Base-by-base conservation (phyloP, 1,284 basidiomycete species). In the Moesziomyces sp. region DNA sequence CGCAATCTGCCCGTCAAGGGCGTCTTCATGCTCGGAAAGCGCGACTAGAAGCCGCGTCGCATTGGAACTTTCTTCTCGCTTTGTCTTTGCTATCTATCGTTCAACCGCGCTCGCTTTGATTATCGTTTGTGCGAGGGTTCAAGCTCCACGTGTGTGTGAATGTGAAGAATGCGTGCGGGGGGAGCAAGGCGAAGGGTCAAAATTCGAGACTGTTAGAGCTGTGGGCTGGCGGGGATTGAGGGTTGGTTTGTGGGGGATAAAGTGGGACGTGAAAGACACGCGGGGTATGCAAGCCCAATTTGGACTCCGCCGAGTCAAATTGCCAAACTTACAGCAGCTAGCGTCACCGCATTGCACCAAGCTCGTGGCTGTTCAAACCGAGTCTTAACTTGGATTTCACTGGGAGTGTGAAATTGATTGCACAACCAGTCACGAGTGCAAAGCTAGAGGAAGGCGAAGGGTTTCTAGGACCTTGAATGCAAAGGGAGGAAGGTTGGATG, bases 1-100 rank as follows among this genome's bases (percentile, higher is more conserved):
- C 49, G 48, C 21, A 75, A 78, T 16, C 57, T 81, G 46, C 79
- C 79, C 8, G 79, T 81, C 48, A 77, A 76, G 55, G 79, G 79
- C 0, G 77, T 72, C n/a, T 81, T 81, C 52, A 63, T 71, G 56
- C 65, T 81, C 0, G 79, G 77, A 3, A 69, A 74, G 54, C 60
- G 72, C n/a, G 66, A 62, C 52, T 70, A 34, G 42, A 47, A n/a
- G 19, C 38, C 43, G 13, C 3, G 16, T 40, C 7, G 38, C 44
- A n/a, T 47, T 18, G 28, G 43, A 19, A 9, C 18, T 44, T 19
- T 1, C 24, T 13, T 19, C 19, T 48, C 34, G 43, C n/a, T 53
- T 34, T 34, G 46, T 35, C n/a, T 58, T 40, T 55, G 56, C 47
- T 43, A 16, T 16, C 38, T 18, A 18, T 40, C 18, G 2, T 16